phyloP scores from a whole-genome alignment of 1,284 basidiomycete species.

The Exobasidium cylindrosporum region DNA sequence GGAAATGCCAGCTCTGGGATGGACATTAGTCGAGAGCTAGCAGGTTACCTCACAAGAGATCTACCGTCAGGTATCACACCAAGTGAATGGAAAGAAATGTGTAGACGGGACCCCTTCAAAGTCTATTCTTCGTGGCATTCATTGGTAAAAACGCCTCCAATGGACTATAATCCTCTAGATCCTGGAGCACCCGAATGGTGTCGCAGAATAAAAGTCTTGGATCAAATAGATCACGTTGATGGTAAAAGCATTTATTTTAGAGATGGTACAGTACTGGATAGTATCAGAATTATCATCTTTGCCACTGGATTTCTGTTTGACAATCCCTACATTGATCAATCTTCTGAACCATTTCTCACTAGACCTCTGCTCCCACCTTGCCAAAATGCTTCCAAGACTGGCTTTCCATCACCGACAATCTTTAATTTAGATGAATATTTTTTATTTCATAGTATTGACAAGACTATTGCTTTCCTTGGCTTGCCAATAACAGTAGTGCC shows the following conservation, averaged over 20 bases:
- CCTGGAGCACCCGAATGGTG: constrained; percentile 33
- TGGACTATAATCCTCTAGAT: constrained; percentile 49
- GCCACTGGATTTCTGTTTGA: constrained; percentile 48
- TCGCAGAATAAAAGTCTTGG: constrained; percentile 39
- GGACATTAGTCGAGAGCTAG: constrained; percentile 60
- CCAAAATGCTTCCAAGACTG: background rate
- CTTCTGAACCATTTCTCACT: constrained; percentile 19
- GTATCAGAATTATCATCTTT: constrained; percentile 49
- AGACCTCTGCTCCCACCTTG: constrained; percentile 22
- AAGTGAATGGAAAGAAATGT: constrained; percentile 15
- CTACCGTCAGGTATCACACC: constrained; percentile 14
- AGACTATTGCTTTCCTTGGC: constrained; percentile 36
- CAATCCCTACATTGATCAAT: constrained; percentile 32
- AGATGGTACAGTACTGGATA: constrained; percentile 15
- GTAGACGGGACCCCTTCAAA: constrained; percentile 1
- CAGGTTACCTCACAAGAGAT: constrained; percentile 33
- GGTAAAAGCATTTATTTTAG: constrained; percentile 14
- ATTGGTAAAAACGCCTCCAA: constrained; percentile 32
- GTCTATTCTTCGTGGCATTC: constrained; percentile 39
- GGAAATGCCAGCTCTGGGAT: constrained; percentile 61
- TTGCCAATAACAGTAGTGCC: constrained; percentile 46
- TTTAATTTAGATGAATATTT: constrained; percentile 49
- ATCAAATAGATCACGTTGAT: constrained; percentile 25
- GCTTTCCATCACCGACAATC: constrained; percentile 18
- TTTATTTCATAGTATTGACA: constrained; percentile 40